These are phyloP conservation scores for Trichoderma oligosporum DNA, from an alignment of 2,329 filamentous ascomycete species.

Conservation along the genomic window DNA sequence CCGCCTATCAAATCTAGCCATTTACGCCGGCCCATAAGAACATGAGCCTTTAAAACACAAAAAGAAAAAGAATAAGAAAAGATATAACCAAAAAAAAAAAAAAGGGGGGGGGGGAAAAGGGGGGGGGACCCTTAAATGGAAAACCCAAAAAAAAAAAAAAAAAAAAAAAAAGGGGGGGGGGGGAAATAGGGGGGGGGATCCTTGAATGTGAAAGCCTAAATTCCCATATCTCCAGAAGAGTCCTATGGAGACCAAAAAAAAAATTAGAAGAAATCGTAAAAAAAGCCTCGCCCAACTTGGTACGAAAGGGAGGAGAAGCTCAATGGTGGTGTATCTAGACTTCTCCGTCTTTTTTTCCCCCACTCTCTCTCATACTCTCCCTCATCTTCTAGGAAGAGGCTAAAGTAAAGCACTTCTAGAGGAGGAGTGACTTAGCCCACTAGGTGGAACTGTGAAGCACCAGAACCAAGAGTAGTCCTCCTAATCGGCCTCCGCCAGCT, in stretches of 20 bases:
- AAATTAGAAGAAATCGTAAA: no score
- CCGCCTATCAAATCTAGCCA: constrained; percentile 9
- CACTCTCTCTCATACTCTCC: background rate
- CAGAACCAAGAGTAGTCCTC: no score
- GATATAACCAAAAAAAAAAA: background rate
- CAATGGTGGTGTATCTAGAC: background rate
- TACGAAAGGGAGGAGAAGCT: background rate
- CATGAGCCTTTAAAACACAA: background rate
- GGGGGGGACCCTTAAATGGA: background rate
- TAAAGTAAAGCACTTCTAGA: no score
- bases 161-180: no score
- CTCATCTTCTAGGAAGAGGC: no score
- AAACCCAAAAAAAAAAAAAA: background rate
- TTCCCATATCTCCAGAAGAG: no score
- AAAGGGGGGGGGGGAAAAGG: no score
- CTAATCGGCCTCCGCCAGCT: constrained; percentile 77
- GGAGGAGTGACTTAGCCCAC: no score
- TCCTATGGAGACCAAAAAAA: no score
- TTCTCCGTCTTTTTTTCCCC: background rate
- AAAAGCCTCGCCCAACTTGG: background rate
- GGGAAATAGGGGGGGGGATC: no score
- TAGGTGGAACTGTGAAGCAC: no score
- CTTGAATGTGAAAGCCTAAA: no score
- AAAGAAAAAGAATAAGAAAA: background rate
- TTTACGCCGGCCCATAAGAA: background rate